Conservation (phyloP, 2,329 filamentous ascomycete genomes). For the Botrytis aclada region DNA sequence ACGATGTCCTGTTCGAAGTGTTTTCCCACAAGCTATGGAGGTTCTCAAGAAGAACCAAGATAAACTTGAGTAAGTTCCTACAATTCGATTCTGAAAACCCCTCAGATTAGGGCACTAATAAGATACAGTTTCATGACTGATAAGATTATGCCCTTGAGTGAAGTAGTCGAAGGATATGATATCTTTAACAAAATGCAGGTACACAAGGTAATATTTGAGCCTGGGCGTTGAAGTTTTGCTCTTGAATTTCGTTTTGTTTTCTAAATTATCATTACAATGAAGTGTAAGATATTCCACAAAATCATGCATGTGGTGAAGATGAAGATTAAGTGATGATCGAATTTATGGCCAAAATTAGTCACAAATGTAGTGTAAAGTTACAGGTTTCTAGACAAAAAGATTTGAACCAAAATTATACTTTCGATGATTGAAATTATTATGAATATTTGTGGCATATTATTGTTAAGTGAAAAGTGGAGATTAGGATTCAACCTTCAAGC, state of each 20-base stretch:
- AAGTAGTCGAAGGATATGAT: slow-evolving; percentile 66
- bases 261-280: neutral
- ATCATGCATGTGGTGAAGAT: neutral
- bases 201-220: slow-evolving; percentile 69
- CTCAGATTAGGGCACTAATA: slow-evolving; percentile 24
- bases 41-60: slow-evolving; percentile 65
- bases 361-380: neutral
- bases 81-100: neutral
- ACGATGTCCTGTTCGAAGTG: slow-evolving; percentile 70
- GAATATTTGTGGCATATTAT: neutral
- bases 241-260: neutral
- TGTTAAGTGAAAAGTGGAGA: neutral
- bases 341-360: neutral
- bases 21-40: slow-evolving; percentile 63
- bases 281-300: neutral
- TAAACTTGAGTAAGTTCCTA: slow-evolving; percentile 58
- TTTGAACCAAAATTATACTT: accelerated
- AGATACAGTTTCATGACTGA: slow-evolving; percentile 70
- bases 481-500: neutral
- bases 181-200: slow-evolving; percentile 70
- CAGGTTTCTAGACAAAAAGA: neutral
- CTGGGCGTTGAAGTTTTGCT: slow-evolving; percentile 19
- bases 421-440: neutral
- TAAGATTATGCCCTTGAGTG: slow-evolving; percentile 66
- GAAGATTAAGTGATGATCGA: neutral